Evolutionary conservation across 2,329 filamentous ascomycete species (phyloP), one percentile per base, ranked within the genome.

Genomic region (Penicillium fuscoglaucum): DNA sequence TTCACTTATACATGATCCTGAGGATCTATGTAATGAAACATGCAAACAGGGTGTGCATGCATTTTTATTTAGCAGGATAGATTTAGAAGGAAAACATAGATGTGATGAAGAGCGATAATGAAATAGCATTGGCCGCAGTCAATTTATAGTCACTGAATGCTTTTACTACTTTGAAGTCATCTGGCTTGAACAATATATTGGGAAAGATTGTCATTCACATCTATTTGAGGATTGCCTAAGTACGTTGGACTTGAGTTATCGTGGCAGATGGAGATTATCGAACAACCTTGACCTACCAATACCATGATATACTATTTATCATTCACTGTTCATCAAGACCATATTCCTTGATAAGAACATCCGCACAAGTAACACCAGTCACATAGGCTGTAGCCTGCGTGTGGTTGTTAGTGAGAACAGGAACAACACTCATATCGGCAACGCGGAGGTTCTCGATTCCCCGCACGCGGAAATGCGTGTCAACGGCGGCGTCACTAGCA

Each of bases 361-460:
- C 83, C 0, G 79, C 83, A 29, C 78, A 80, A 0, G 79, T 83
- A 39, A 77, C 70, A 1, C 83, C 83, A 2, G 80, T 80, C 3
- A 83, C 72, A 67, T 85, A 86, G 1, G 83, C 83, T 7, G 79
- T 79, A 6, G 79, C 75, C 67, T 85, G 82, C 0, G 78, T 78
- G 67, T 86, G 83, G 48, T 79, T 78, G 65, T 76, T 84, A 8
- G 71, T 68, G 47, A 78, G 51, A 10, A 79, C 70, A 13, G 76
- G 77, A 26, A 74, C 68, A 19, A 80, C 64, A 67, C 75, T 80
- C 73, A 79, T 74, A 67, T 80, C 77, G 5, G 71, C 76, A 2
- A 80, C 71, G 8, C 78, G 70, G 39, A 80, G 63, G 6, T 64
- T 61, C 41, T 79, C 63, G 15, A 78, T 60, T 0, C 76, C 77